Evolutionary conservation across 2,329 filamentous ascomycete genomes (phyloP), one percentile per base, ranked within the genome.

Genomic region (Sporothrix euskadiensis): DNA sequence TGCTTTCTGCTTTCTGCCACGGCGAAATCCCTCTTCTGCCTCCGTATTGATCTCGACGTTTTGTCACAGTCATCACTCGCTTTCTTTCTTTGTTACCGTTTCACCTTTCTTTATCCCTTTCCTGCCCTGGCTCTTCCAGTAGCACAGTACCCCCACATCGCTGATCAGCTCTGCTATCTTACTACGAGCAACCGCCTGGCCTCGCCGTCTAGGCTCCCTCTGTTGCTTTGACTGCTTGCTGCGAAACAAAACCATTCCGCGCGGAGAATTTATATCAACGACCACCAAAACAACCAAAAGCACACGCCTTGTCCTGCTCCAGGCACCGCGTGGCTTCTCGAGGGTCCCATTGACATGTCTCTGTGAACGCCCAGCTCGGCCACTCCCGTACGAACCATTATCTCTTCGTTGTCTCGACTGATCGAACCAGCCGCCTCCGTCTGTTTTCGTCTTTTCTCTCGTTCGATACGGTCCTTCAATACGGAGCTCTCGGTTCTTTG

Each of bases 351-450:
- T 32, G n/a, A 32, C 41, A 68, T 19, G 49, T 4, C 16, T 14
- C 66, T 39, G 30, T 69, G 44, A 57, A 57, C 49, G 47, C 26
- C 41, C 44, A 41, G 12, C 39, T 72, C 71, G 61, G 63, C 63
- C 71, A n/a, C 63, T 72, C 71, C 71, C 71, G 49, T 59, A 32
- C 39, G 44, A 49, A 52, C 35, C 16, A 32, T n/a, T 69, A 30
- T 59, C 39, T 72, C 63, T 41, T 52, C 35, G 41, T 41, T n/a
- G 35, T 41, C 61, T 47, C 61, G 39, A 8, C 61, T 47, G 61
- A 26, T 44, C 35, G 39, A 66, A 66, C 26, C 22, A n/a, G 57
- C 32, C 32, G 32, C 16, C 44, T 26, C 69, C 44, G 44, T 12
- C 5, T 47, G 8, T 26, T 57, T 57, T 32, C 44, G 8, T 54